Conservation (phyloP, 768 basidiomycete genomes). For the Macrolepiota albuminosa region DNA sequence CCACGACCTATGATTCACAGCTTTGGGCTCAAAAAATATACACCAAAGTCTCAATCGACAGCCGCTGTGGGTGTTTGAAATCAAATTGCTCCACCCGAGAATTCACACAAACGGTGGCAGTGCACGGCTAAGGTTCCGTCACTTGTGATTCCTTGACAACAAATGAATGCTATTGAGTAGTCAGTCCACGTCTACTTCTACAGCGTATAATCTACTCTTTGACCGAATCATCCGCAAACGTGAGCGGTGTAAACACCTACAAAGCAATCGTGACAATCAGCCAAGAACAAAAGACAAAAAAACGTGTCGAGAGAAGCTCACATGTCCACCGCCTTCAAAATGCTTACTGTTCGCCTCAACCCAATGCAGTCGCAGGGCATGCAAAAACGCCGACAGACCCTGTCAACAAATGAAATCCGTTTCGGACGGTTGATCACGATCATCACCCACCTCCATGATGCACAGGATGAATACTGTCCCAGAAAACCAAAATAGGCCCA, state of each 20-base stretch:
- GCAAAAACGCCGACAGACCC: slow-evolving; percentile 94
- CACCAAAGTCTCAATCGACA: not conserved
- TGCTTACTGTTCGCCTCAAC: slow-evolving; percentile 98
- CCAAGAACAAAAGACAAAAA: slow-evolving; percentile 8
- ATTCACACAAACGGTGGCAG: not conserved
- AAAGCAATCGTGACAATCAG: slow-evolving; percentile 12
- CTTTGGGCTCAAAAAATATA: not conserved
- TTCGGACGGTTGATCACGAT: slow-evolving; percentile 14
- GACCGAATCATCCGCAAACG: slow-evolving; percentile 36
- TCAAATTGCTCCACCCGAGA: not conserved
- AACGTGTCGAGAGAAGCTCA: slow-evolving; percentile 27
- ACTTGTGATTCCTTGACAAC: not conserved
- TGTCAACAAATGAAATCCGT: slow-evolving; percentile 26
- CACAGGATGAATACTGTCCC: slow-evolving; percentile 78
- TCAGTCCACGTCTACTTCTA: not conserved
- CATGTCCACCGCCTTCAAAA: slow-evolving; percentile 86
- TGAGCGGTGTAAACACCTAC: slow-evolving; percentile 46
- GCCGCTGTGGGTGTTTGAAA: not conserved
- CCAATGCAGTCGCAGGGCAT: slow-evolving; percentile 96
- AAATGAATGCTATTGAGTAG: not conserved
- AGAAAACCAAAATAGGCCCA: slow-evolving; percentile 70
- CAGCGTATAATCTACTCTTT: slow-evolving; percentile 26
- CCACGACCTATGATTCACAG: no score
- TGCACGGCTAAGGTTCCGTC: not conserved
- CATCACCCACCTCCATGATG: slow-evolving; percentile 83